A percentile compares a stretch with the other conserved stretches of the same genome.
Conservation (phyloP, 306 rosid species). For the Spatholobus suberectus region DNA sequence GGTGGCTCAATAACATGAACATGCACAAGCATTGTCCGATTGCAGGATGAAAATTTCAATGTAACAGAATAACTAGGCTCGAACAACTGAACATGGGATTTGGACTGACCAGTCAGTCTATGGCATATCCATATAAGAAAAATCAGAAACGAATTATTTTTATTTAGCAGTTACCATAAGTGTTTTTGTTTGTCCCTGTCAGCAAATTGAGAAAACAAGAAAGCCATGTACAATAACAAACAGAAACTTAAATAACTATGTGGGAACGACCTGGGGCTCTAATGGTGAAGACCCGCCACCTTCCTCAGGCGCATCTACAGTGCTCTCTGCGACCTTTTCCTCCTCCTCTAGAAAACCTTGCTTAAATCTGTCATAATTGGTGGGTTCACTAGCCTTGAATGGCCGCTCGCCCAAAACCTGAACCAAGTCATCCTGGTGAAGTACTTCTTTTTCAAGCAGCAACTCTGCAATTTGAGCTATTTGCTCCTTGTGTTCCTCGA, state of each 20-base stretch:
- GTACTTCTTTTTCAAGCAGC: conserved; percentile 95
- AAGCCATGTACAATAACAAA: conserved; percentile 61
- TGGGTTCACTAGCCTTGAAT: conserved; percentile 58
- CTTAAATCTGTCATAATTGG: conserved; percentile 76
- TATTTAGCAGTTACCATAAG: conserved; percentile 33
- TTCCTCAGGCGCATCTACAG: conserved; percentile 51
- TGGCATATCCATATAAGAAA: not conserved
- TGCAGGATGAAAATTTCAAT: conserved; percentile 7
- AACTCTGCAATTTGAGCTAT: conserved; percentile 84
- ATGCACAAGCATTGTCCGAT: not conserved
- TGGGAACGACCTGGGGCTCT: conserved; percentile 84
- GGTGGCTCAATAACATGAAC: not conserved
- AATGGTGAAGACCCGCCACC: conserved; percentile 65
- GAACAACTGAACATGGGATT: not conserved
- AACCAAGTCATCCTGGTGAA: conserved; percentile 83
- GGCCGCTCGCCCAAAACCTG: conserved; percentile 81
- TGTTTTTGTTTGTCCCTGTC: conserved; percentile 32
- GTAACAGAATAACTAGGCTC: not conserved
- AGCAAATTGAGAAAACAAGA: conserved; percentile 35
- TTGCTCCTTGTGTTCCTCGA: conserved; percentile 80
- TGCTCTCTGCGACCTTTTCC: conserved; percentile 52
- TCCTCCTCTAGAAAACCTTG: conserved; percentile 65
- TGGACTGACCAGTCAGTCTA: not conserved
- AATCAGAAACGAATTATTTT: conserved; percentile 33
- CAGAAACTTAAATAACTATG: conserved; percentile 37